These are phyloP conservation scores for Jaminaea rosea DNA, from an alignment of 1,284 basidiomycete genomes.

Conservation along the genomic window DNA sequence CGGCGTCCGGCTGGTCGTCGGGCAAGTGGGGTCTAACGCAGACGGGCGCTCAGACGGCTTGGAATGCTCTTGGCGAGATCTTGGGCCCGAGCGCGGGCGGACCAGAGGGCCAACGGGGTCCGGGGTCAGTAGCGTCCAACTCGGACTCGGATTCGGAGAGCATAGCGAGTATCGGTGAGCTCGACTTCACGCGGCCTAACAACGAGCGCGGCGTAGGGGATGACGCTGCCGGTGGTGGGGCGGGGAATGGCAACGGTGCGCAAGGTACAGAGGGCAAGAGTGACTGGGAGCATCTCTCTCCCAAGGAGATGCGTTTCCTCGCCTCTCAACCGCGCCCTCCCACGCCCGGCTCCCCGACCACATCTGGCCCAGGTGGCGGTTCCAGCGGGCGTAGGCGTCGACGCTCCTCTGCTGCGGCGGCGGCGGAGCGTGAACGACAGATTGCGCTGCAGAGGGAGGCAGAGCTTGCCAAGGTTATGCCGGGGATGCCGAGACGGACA, in stretches of 20 bases:
- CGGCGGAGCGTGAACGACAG: slow-evolving; percentile 4
- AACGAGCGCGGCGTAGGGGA: not conserved
- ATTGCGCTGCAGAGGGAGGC: not conserved
- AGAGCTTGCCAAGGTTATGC: too few relatives aligned
- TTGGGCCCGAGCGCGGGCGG: slow-evolving; percentile 14
- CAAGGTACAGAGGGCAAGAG: slow-evolving; percentile 15
- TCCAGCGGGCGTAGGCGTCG: slow-evolving; percentile 5
- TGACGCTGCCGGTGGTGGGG: not conserved
- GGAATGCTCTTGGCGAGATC: slow-evolving; percentile 38
- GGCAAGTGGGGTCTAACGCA: slow-evolving; percentile 35
- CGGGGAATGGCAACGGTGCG: not conserved
- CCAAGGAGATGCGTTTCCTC: slow-evolving; percentile 40
- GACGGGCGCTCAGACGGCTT: slow-evolving; percentile 19
- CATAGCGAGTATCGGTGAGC: not conserved
- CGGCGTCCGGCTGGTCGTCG: slow-evolving; percentile 20
- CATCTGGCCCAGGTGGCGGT: slow-evolving; percentile 3
- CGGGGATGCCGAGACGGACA: too few relatives aligned
- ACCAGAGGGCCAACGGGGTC: not conserved
- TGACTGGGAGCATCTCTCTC: slow-evolving; percentile 42
- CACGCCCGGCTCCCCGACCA: slow-evolving; percentile 13
- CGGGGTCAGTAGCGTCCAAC: slow-evolving; percentile 10
- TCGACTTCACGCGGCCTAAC: not conserved
- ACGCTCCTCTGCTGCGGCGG: not conserved
- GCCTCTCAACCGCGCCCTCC: slow-evolving; percentile 8
- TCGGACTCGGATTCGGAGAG: slow-evolving; percentile 7